Conservation (phyloP, 2,329 filamentous ascomycete species). For the Aureobasidium lini region DNA sequence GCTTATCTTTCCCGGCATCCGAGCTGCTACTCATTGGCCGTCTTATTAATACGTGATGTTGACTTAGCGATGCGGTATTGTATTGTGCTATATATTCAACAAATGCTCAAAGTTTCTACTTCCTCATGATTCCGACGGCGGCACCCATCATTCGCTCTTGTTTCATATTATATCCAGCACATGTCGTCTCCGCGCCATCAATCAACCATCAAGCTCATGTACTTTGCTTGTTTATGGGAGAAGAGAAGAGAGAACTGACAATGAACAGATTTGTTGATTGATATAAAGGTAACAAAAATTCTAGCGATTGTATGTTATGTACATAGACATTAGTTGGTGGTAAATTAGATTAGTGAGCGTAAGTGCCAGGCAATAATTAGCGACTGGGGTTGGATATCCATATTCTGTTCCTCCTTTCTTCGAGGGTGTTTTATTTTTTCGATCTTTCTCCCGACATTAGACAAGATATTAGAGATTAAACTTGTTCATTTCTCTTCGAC, state of each 20-base stretch:
- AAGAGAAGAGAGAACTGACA: not conserved
- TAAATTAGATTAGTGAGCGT: conserved; percentile 2
- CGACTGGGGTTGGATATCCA: not conserved
- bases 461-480: not conserved
- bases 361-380: not conserved
- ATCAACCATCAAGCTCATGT: not conserved
- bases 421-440: not conserved
- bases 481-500: not conserved
- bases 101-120: no score
- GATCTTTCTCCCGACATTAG: not conserved
- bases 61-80: no score
- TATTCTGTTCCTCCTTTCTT: not conserved
- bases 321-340: conserved; percentile 7
- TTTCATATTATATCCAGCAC: no score
- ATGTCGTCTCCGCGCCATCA: no score
- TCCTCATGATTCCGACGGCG: no score
- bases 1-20: not conserved
- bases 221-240: not conserved
- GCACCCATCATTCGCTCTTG: no score
- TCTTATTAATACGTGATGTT: not conserved
- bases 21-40: no score
- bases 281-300: not conserved
- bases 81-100: no score
- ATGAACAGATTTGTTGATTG: not conserved
- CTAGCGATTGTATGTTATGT: conserved; percentile 5